Conservation (phyloP, 2,329 filamentous ascomycete species). For the Ceratocystis lukuohia region DNA sequence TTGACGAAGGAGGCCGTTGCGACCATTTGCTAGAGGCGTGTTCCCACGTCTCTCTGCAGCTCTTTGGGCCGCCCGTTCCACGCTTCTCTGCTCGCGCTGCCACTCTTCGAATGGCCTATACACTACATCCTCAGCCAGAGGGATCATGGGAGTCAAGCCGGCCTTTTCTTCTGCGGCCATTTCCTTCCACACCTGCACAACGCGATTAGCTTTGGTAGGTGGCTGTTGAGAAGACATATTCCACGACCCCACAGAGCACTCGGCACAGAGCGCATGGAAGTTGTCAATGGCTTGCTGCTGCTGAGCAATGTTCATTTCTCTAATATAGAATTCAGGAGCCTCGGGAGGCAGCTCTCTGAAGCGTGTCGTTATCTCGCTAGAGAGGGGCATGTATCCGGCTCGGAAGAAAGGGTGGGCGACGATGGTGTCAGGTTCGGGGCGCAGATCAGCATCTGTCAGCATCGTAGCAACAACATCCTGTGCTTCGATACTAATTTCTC, state of each 20-base stretch:
- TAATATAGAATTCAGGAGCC: conserved; percentile 42
- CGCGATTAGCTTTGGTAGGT: conserved; percentile 36
- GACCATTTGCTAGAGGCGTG: conserved; percentile 23
- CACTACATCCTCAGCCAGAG: conserved; percentile 46
- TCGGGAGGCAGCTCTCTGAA: conserved; percentile 44
- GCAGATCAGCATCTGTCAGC: conserved; percentile 59
- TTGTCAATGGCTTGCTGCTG: conserved; percentile 37
- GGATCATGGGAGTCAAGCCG: conserved; percentile 49
- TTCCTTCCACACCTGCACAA: conserved; percentile 48
- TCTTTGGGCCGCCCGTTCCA: conserved; percentile 14
- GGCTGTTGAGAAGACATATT: conserved; percentile 7
- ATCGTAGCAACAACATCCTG: conserved; percentile 66
- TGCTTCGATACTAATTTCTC: conserved; percentile 55
- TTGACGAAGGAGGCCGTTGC: conserved; percentile 34
- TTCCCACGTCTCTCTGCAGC: conserved; percentile 15
- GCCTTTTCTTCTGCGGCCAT: conserved; percentile 56
- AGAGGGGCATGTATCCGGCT: conserved; percentile 56
- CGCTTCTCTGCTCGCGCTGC: conserved; percentile 36
- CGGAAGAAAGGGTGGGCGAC: conserved; percentile 71
- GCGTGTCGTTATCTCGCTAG: conserved; percentile 44
- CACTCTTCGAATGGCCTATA: conserved; percentile 52
- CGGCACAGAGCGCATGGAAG: conserved; percentile 42
- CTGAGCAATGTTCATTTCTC: conserved; percentile 33
- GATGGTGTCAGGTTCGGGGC: conserved; percentile 64
- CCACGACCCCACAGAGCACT: conserved; percentile 40